Base-by-base conservation (phyloP, 2,329 filamentous ascomycete genomes). In the Cercospora zeae-maydis region DNA sequence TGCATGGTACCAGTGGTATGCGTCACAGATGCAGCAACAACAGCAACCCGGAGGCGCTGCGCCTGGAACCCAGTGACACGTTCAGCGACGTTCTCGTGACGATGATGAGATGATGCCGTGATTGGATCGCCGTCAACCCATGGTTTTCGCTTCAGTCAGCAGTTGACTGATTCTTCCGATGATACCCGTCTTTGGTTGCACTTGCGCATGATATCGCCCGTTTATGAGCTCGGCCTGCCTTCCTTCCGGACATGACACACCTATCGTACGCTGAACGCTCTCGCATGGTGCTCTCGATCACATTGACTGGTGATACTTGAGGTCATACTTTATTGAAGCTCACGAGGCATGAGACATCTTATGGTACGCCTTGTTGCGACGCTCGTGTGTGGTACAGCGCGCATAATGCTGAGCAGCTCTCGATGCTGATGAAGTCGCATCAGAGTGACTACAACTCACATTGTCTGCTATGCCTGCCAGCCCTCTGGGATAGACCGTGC, bases 11-110 rank as follows among this genome's bases (percentile, higher is more conserved):
- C 60, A 61, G 24, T 61, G 61, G 59, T 63, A 66, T 60, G 64
- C 66, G 31, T 58, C 63, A 36, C 62, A 64, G 47, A 62, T 61
- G 58, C 37, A 62, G 53, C 49, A 52, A 21, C 67, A 69, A 58
- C 71, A 73, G 59, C 70, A 72, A 69, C 66, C 67, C 27, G 71
- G 57, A 75, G 78, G 62, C 70, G 76, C 71, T 69, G 67, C 70
- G 24, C 71, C 71, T 51, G 72, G 72, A 63, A 66, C 67, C 27
- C 71, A 73, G 70, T 73, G 66, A 71, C 39, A 60, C 62, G 58
- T 63, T 61, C 64, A 62, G 56, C 63, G 58, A 59, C 61, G 63
- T 68, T 63, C 66, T 68, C 61, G 64, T 67, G 66, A 68, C 57
- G 62, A 62, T 65, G 66, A 68, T 67, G 63, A 66, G 61, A 59